Percentiles rank a stretch among this genome's conserved stretches.
phyloP scores from a whole-genome alignment of 768 basidiomycete species.

The Auriculariales sp. region DNA sequence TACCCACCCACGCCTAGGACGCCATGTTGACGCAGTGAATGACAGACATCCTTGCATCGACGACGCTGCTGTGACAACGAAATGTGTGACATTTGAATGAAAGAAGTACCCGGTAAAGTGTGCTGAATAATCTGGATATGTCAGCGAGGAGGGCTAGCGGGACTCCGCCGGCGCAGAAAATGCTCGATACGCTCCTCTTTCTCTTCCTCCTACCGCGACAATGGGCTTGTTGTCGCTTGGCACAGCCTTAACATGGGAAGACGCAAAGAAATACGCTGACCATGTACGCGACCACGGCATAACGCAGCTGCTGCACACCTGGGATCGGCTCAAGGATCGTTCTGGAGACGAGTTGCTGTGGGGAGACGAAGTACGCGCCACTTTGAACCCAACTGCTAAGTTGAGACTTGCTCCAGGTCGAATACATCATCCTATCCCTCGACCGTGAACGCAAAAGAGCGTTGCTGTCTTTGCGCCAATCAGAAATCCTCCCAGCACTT shows the following conservation, averaged over 20 bases:
- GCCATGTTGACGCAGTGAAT: no score
- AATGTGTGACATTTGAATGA: no score
- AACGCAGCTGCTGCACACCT: conserved; percentile 85
- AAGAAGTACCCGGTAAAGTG: no score
- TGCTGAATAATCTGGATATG: no score
- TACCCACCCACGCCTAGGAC: no score
- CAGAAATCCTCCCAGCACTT: conserved; percentile 79
- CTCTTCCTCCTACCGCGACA: conserved; percentile 1
- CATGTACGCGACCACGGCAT: conserved; percentile 89
- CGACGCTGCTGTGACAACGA: no score
- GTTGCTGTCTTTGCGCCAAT: conserved; percentile 83
- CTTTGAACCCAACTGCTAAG: conserved; percentile 3
- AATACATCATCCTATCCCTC: conserved; percentile 89
- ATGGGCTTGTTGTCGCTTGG: conserved; percentile 94
- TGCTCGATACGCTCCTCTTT: background rate
- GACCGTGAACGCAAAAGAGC: conserved; percentile 69
- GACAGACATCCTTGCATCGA: no score
- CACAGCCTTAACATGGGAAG: conserved; percentile 84
- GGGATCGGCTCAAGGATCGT: conserved; percentile 84
- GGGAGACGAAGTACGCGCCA: conserved; percentile 80
- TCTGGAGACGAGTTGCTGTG: conserved; percentile 86
- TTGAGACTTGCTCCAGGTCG: conserved; percentile 40
- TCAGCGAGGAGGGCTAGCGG: no score
- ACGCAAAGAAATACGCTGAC: conserved; percentile 73
- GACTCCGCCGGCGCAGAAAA: background rate